Base-by-base conservation (phyloP, 306 rosid species). In the Cucumis hystrix region DNA sequence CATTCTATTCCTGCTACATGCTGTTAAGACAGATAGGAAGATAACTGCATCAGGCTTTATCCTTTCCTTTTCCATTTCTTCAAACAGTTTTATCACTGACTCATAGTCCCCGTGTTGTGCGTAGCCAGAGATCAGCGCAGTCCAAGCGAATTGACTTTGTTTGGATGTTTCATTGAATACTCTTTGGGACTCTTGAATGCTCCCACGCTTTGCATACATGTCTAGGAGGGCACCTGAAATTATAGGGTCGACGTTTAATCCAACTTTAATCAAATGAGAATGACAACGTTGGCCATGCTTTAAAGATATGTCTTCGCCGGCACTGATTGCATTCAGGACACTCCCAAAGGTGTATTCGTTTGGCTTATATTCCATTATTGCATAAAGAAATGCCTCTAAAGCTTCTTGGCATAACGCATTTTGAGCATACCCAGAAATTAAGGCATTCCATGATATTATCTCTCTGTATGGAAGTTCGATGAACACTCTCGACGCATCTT, bases 151-250 rank as follows among this genome's bases (percentile, higher is more conserved):
- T 74, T 84, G 84, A 43, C 87, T 88, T 82, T 56, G 87, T 43
- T 83, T 81, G 57, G 88, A 86, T 33, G 84, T 81, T 72, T 93
- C 97, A 0, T 73, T 28, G 74, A 93, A 93, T 25, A 91, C 92
- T 84, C 81, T 86, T 49, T 83, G 84, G 41, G 97, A 89, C 75
- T 91, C 93, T 0, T 54, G 65, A 68, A 91, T 91, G 85, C 84
- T 78, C 64, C 98, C 98, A 18, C 93, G 88, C 81, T 93, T 91
- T 78, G 93, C 97, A 84, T 89, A 93, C 97, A 93, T 91, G 82
- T 89, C 91, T 70, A 89, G 90, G 41, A 91, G 93, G 63, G 92
- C 90, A 66, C 89, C 91, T 20, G 96, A 87, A 64, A 88, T 77
- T 70, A 88, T 83, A 9, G 90, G 89, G 54, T 89, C 85, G 8